Conservation (phyloP, 768 basidiomycete genomes). For the Amanita rubescens region DNA sequence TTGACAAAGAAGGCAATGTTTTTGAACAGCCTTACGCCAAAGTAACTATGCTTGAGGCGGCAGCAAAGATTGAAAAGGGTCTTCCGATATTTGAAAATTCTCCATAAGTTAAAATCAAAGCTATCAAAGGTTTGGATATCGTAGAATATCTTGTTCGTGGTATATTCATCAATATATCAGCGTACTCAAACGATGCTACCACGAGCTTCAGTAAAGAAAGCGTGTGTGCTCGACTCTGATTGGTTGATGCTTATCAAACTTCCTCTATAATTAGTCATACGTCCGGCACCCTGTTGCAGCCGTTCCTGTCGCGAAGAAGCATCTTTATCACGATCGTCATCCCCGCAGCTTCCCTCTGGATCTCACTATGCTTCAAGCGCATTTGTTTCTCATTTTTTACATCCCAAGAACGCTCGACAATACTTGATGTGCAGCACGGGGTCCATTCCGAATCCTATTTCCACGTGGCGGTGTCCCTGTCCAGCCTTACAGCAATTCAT, state of each 20-base stretch:
- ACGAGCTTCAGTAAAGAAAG: neutral
- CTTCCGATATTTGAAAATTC: slow-evolving; percentile 2
- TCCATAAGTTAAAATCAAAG: neutral
- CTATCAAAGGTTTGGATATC: neutral
- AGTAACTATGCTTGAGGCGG: slow-evolving; percentile 13
- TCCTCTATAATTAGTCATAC: neutral
- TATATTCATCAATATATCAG: neutral
- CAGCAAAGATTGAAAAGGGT: slow-evolving; percentile 17
- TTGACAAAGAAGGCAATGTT: neutral
- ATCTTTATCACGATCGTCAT: neutral
- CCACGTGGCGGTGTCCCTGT: neutral
- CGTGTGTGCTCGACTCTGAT: neutral
- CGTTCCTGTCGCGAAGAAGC: neutral
- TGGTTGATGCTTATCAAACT: neutral
- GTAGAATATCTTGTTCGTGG: slow-evolving; percentile 1
- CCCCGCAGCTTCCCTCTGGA: neutral
- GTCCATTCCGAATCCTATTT: neutral
- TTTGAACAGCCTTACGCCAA: neutral
- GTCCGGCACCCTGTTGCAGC: neutral
- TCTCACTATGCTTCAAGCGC: neutral
- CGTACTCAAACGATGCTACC: neutral
- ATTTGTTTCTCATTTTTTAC: neutral
- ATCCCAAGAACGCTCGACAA: neutral
- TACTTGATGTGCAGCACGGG: neutral
- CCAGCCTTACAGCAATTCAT: neutral